Evolutionary conservation across 331 rosid genomes (phyloP), one percentile per base, ranked within the genome.

Genomic region (Prunus yedoensis): DNA sequence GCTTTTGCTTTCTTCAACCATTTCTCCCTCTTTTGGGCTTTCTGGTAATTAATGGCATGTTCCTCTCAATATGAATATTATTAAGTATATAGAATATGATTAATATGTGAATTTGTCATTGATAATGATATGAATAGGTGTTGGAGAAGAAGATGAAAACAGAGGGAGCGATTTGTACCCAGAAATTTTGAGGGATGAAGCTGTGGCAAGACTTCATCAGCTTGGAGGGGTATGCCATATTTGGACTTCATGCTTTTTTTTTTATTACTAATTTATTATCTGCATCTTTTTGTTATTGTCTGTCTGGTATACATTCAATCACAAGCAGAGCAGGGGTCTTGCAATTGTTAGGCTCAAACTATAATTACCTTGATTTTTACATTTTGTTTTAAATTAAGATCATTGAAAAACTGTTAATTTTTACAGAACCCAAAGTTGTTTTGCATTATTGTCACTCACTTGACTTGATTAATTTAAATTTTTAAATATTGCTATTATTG

Each of bases 141-240:
- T 68, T 69, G 89, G 71, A 68, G 82, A 76, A 60, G 89, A 82
- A 78, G 96, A 85, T 86, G 75, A 74, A 65, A 88, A 54, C 74
- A 59, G 87, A 46, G 76, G 73, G 75, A 85, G 66, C 72, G 91
- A 89, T 85, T 83, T 88, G 92, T 89, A 83, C 76, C 85, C 85
- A 18, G 79, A 89, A 83, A 87, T 90, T 81, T 87, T 92, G 10
- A 89, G 93, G 84, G 97, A 90, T 54, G 99, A 94, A 52, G 97
- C 97, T 17, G 94, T 94, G 74, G 83, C 79, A 27, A 89, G 97
- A 74, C 95, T 94, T 61, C 61, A 80, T 45, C 88, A 87, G 81
- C 93, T 94, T 77, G 97, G 97, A 51, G 83, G 77, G 97, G 99
- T 94, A 88, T 53, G 27, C 17, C 61, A 75, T 60, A n/a, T 28